Base-by-base conservation (phyloP, 257 asterid species). In the Leptodermis oblonga region DNA sequence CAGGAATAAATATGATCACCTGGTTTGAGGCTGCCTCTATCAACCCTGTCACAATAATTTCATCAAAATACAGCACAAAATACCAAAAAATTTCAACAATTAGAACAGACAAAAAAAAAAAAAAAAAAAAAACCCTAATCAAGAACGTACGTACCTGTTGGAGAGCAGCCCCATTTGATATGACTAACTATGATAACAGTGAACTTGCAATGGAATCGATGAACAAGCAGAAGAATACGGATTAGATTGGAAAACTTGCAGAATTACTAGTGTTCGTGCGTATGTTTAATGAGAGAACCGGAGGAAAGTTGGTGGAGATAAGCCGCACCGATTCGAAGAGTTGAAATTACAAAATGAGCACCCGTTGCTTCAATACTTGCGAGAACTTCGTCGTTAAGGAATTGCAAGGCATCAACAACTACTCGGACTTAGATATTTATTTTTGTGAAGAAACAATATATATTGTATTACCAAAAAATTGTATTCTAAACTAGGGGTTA, bases 1-100 rank as follows among this genome's bases (percentile, higher is more conserved):
- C 99, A 93, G 3, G 99, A 93, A 74, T 93, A 93, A 67, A 93
- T 82, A 80, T 90, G 99, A 87, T 93, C 99, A 62, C 99, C 99
- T 15, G 96, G 86, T 67, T 87, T 85, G 69, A 93, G 91, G 82
- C 90, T 82, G 77, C 74, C 77, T 80, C 87, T 81, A 20, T 78
- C 79, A 65, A 87, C 56, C 70, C 98, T 92, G 88, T 78, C 7
- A 30, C 67, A 68, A 60, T 60, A 48, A 3, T 58, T 58, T 15
- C 7, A 31, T 59, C 65, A 59, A 2, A 36, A 56, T 12, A 56
- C 62, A 28, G 33, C 62, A 56, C 31, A 13, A 28, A 23, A 25
- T 7, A 25, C 20, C 4, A 33, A 30, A 54, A 54, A 2, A 7
- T 25, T 54, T 54, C 7, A 2, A 34, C 39, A 34, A 34, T 34